These are phyloP conservation scores for Yamadazyma nakazawae DNA, from an alignment of 805 yeast genomes.

Conservation along the genomic window DNA sequence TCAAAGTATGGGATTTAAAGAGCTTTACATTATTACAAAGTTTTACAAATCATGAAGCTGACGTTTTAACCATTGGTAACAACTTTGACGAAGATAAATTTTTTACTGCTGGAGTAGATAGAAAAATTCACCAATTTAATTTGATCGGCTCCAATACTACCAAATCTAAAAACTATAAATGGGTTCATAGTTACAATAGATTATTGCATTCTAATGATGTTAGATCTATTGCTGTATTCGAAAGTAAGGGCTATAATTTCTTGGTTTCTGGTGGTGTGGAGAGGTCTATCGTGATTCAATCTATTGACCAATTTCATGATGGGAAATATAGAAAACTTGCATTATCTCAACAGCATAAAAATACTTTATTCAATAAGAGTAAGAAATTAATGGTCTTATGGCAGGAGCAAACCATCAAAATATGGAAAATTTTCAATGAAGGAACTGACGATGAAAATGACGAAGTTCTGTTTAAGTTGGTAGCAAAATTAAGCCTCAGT, in stretches of 20 bases:
- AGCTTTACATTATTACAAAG: conserved; percentile 76
- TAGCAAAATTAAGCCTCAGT: conserved; percentile 59
- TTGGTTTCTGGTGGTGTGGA: conserved; percentile 85
- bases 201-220: conserved; percentile 85
- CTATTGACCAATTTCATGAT: conserved; percentile 63
- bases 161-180: conserved; percentile 40
- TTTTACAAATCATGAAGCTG: conserved; percentile 85
- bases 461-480: conserved; percentile 48
- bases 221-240: conserved; percentile 68
- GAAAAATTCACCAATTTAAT: conserved; percentile 77
- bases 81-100: conserved; percentile 60
- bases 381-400: conserved; percentile 64
- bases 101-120: conserved; percentile 90
- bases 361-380: conserved; percentile 44
- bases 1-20: conserved; percentile 88
- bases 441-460: conserved; percentile 29
- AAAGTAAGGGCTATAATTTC: conserved; percentile 62
- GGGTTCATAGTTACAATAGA: conserved; percentile 77
- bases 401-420: conserved; percentile 76
- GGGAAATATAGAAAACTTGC: conserved; percentile 73
- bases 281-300: conserved; percentile 61
- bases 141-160: conserved; percentile 29
- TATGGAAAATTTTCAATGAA: conserved; percentile 57
- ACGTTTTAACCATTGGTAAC: conserved; percentile 68
- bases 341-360: conserved; percentile 54